These are phyloP conservation scores for Boletus eberwhitei DNA, from an alignment of 768 basidiomycete species.

Conservation along the genomic window DNA sequence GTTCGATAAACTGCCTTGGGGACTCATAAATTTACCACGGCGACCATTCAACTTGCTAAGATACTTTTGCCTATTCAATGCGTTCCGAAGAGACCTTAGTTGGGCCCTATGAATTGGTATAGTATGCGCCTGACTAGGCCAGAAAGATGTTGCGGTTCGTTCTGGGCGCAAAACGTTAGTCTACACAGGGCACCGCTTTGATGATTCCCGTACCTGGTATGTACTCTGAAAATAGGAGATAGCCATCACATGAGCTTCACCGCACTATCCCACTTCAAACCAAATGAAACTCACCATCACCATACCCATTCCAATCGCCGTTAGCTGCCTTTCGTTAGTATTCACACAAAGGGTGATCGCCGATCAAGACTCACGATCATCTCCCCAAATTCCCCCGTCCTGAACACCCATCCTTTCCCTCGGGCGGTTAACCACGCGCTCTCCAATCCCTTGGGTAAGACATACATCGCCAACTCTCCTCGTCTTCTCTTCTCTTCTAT, in stretches of 20 bases:
- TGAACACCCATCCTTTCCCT: conserved; percentile 71
- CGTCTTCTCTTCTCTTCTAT: conserved; percentile 87
- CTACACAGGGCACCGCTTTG: background rate
- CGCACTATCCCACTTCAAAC: background rate
- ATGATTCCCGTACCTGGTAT: conserved; percentile 55
- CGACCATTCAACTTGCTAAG: background rate
- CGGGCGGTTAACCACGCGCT: conserved; percentile 82
- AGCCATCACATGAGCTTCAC: conserved; percentile 5
- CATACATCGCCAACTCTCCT: conserved; percentile 90
- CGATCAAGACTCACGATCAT: conserved; percentile 45
- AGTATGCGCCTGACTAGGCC: conserved; percentile 76
- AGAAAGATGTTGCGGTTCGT: conserved; percentile 77
- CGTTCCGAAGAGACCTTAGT: conserved; percentile 37
- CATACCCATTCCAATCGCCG: conserved; percentile 85
- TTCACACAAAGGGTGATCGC: background rate
- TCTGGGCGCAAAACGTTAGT: conserved; percentile 29
- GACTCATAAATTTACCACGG: background rate
- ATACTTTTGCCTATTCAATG: background rate
- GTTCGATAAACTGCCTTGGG: background rate
- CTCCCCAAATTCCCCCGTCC: conserved; percentile 68
- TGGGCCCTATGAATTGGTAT: conserved; percentile 89
- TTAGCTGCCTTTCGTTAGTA: conserved; percentile 38
- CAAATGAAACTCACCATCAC: conserved; percentile 61
- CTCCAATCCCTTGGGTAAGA: conserved; percentile 85
- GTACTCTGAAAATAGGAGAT: conserved; percentile 47